A percentile compares a stretch with the other conserved stretches of the same genome.
phyloP scores from a whole-genome alignment of 1,284 basidiomycete genomes.

The Volvariella surrecta region DNA sequence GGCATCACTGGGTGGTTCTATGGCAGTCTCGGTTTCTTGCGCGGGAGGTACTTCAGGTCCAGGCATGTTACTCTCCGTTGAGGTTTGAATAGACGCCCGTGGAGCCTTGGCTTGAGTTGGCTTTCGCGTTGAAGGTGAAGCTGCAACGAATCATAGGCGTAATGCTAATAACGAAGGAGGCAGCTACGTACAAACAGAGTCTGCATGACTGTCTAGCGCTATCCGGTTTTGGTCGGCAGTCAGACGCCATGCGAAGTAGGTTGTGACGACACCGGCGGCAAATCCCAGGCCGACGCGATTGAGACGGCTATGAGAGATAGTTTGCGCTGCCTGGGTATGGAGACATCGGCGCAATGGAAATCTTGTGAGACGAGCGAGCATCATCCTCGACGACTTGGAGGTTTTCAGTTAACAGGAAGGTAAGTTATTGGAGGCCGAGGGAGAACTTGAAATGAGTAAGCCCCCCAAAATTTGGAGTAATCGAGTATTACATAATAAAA shows the following conservation, averaged over 20 bases:
- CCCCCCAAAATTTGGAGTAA: no score
- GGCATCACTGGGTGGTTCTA: conserved; percentile 4
- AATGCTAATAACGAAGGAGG: not conserved
- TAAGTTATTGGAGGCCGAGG: not conserved
- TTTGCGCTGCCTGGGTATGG: conserved; percentile 28
- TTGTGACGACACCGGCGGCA: conserved; percentile 35
- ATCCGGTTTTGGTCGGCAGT: conserved; percentile 31
- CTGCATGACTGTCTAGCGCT: conserved; percentile 30
- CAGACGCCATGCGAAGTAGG: conserved; percentile 36
- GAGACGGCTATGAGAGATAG: conserved; percentile 13
- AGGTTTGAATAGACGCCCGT: not conserved
- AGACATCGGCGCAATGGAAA: conserved; percentile 37
- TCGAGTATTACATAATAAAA: no score
- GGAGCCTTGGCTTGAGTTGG: conserved; percentile 4
- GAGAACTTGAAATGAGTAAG: not conserved
- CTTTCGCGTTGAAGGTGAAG: not conserved
- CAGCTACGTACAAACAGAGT: conserved; percentile 16
- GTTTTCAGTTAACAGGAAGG: not conserved
- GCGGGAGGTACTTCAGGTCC: not conserved
- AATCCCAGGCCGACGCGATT: conserved; percentile 26
- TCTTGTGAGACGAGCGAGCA: conserved; percentile 33
- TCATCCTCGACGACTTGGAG: conserved; percentile 10
- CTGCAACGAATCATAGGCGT: not conserved
- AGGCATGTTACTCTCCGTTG: not conserved
- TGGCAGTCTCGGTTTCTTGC: conserved; percentile 4